Conservation (phyloP, 768 basidiomycete species). For the Boletales sp. region DNA sequence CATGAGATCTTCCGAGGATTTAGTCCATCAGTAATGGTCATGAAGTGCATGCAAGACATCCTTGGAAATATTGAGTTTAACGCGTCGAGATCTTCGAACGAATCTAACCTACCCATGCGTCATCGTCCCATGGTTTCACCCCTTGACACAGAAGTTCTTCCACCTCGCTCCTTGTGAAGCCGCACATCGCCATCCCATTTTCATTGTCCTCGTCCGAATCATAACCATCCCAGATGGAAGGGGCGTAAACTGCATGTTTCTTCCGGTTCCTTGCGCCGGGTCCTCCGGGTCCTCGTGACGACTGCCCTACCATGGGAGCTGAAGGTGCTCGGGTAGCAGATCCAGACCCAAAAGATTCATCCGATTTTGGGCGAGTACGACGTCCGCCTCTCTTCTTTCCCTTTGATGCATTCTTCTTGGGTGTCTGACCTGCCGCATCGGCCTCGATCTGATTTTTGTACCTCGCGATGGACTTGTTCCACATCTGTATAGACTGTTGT, state of each 20-base stretch:
- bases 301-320: neutral
- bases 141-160: slow-evolving; percentile 37
- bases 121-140: slow-evolving; percentile 46
- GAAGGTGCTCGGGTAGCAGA: neutral
- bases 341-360: neutral
- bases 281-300: neutral
- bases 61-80: slow-evolving; percentile 1
- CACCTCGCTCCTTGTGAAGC: slow-evolving; percentile 32
- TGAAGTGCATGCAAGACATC: slow-evolving; percentile 15
- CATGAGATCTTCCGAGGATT: neutral
- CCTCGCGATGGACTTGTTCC: neutral
- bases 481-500: neutral
- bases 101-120: slow-evolving; percentile 33
- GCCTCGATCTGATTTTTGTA: neutral
- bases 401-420: slow-evolving; percentile 1
- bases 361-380: neutral
- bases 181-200: neutral
- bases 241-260: neutral
- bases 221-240: neutral
- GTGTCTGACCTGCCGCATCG: neutral
- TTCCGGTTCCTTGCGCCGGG: neutral
- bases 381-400: slow-evolving; percentile 1
- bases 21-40: neutral
- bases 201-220: neutral
- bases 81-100: neutral